Evolutionary conservation across 2,329 filamentous ascomycete species (phyloP).

Genomic region (Chaetomiaceae sp.): DNA sequence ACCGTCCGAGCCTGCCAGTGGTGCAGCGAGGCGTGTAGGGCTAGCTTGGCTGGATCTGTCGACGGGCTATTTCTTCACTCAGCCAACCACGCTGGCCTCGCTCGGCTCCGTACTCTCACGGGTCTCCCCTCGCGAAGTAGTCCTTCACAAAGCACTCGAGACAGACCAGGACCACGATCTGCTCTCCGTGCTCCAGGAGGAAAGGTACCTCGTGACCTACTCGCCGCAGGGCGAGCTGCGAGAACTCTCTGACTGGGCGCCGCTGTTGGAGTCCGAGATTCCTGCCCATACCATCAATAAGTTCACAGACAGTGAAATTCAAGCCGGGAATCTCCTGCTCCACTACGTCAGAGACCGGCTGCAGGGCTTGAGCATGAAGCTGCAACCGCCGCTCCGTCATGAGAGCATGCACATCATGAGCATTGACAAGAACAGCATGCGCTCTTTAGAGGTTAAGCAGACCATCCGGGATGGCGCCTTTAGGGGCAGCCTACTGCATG

Average conservation of each 20-base stretch:
- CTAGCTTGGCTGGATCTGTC: conserved; percentile 93
- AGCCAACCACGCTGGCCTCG: conserved; percentile 62
- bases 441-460: conserved; percentile 80
- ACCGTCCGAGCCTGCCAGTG: conserved; percentile 13
- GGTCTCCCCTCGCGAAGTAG: conserved; percentile 76
- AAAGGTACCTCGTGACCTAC: conserved; percentile 71
- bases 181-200: conserved; percentile 63
- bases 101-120: conserved; percentile 77
- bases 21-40: conserved; percentile 49
- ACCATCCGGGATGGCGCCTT: conserved; percentile 75
- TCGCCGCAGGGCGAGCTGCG: conserved; percentile 44
- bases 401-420: conserved; percentile 72
- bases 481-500: conserved; percentile 81
- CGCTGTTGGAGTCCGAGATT: conserved; percentile 71
- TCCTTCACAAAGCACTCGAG: conserved; percentile 62
- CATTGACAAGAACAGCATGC: conserved; percentile 87
- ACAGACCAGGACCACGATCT: conserved; percentile 54
- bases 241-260: conserved; percentile 59
- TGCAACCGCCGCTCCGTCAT: conserved; percentile 75
- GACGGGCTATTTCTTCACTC: conserved; percentile 89
- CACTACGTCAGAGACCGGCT: conserved; percentile 77
- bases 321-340: conserved; percentile 73
- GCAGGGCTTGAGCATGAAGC: conserved; percentile 68
- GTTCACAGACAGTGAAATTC: conserved; percentile 65
- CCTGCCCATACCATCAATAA: conserved; percentile 42